Evolutionary conservation across 2,329 filamentous ascomycete species (phyloP).

Genomic region (Zasmidium citrigriseum): DNA sequence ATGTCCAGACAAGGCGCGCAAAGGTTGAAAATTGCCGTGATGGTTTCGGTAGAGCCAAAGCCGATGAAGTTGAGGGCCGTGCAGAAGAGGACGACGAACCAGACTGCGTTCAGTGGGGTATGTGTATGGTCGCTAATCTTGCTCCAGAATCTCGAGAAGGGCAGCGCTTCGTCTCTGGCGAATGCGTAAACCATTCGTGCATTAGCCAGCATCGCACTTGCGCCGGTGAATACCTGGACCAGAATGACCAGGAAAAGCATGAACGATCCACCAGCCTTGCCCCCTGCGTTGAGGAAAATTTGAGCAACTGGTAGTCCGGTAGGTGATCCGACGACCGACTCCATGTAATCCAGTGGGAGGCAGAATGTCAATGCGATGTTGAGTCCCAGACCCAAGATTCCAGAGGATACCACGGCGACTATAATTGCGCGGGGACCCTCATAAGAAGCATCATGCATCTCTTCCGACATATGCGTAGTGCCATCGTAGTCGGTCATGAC

Average conservation of each 20-base stretch:
- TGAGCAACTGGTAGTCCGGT: conserved; percentile 61
- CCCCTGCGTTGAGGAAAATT: conserved; percentile 60
- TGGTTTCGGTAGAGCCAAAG: conserved; percentile 53
- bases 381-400: conserved; percentile 61
- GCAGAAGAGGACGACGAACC: conserved; percentile 64
- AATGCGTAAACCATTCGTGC: conserved; percentile 45
- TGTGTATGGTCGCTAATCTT: conserved; percentile 53
- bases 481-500: conserved; percentile 72
- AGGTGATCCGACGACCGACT: conserved; percentile 56
- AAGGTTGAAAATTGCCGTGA: conserved; percentile 52
- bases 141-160: conserved; percentile 40
- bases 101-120: conserved; percentile 64
- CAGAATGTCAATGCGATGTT: conserved; percentile 67
- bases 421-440: conserved; percentile 60
- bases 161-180: conserved; percentile 42
- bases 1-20: conserved; percentile 51
- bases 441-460: conserved; percentile 64
- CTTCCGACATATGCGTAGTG: conserved; percentile 69
- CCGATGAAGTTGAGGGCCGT: conserved; percentile 53
- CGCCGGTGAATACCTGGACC: conserved; percentile 66
- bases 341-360: conserved; percentile 54
- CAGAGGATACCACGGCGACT: conserved; percentile 49
- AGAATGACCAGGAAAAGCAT: conserved; percentile 50
- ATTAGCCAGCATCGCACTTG: conserved; percentile 64
- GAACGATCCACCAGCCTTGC: conserved; percentile 21